Evolutionary conservation across 192 early-diverging fungal genomes (phyloP), one percentile per base, ranked within the genome.

Genomic region (Backusella morwellensis): DNA sequence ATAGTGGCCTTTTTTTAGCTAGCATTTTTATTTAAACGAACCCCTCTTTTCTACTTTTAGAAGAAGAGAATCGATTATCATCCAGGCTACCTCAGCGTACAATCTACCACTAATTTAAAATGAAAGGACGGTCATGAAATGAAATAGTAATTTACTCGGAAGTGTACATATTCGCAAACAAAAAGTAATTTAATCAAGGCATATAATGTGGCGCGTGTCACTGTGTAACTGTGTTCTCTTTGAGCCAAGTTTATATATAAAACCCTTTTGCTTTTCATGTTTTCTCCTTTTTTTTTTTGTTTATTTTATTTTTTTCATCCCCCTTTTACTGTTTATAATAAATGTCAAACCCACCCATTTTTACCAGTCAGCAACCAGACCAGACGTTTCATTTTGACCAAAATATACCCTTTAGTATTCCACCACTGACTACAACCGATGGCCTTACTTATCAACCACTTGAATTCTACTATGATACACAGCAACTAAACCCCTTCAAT

Each of bases 311-410:
- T 44, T 47, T 71, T 15, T n/a, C 6, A 14, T 70, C 38, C 21
- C 34, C 38, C 21, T 40, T 42, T 41, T 70, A 35, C 11, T 17
- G 15, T 41, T 41, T 36, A 21, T 69, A 40, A 70, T 14, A 70
- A 70, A 70, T 70, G 68, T 63, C 56, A 63, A 63, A 26, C n/a
- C 56, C 56, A 63, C 56, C 56, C 23, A 63, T 63, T 63, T 63
- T 63, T 14, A 63, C 56, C 23, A 63, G 56, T 63, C 56, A 63
- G n/a, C 54, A 56, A 63, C 56, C 56, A 63, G 56, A 63, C 56
- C 56, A 26, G 12, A 63, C 56, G 26, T 63, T 63, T 63, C 21
- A 63, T 63, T 63, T 63, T 63, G 56, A 63, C 21, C 56, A 63
- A 14, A 63, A 63, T 29, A 63, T 63, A 63, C 56, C 56, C 26